phyloP scores from a whole-genome alignment of 495 filamentous ascomycete genomes.

The Aspergillus avenaceus region DNA sequence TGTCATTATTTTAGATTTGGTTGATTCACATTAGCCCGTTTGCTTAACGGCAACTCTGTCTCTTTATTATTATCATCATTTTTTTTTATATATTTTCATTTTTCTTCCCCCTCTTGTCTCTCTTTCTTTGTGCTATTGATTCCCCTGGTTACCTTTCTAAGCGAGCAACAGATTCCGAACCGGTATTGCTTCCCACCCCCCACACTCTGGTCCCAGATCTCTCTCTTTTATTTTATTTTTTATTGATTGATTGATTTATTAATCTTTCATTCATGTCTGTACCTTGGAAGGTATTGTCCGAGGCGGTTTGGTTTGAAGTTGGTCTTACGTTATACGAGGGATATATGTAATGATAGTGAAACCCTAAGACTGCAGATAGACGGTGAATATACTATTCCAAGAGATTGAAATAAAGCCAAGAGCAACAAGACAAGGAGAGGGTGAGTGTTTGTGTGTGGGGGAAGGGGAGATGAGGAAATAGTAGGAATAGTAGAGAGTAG shows the following conservation, averaged over 20 bases:
- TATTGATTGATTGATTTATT: no score
- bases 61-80: no score
- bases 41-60: no score
- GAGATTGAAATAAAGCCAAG: neutral
- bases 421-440: neutral
- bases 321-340: neutral
- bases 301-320: neutral
- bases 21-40: no score
- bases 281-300: neutral
- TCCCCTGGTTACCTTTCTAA: neutral
- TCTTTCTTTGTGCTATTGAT: neutral
- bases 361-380: conserved; percentile 1
- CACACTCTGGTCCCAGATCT: no score
- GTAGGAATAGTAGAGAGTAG: neutral
- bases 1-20: no score
- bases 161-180: neutral
- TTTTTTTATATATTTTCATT: conserved; percentile 4
- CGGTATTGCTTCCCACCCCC: no score
- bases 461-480: neutral
- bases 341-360: conserved; percentile 2
- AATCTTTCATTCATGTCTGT: no score
- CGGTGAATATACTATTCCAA: neutral
- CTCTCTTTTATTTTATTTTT: neutral
- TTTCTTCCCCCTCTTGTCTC: neutral
- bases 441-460: neutral